A percentile compares a stretch with the other conserved stretches of the same genome.
These are phyloP conservation scores for Puccinia triticina DNA, from an alignment of 1,284 basidiomycete genomes.

Conservation along the genomic window DNA sequence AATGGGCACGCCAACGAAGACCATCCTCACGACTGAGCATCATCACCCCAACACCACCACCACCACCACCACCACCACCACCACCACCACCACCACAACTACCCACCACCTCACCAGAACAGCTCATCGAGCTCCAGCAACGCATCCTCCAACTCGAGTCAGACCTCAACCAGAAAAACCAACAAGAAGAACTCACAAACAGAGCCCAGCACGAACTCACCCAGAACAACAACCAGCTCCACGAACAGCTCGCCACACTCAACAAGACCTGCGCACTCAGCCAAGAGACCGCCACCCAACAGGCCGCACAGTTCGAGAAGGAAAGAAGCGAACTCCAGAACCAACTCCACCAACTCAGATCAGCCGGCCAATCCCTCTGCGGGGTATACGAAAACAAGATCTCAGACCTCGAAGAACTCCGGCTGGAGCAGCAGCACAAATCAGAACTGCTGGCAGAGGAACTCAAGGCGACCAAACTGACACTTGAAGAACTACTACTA, in stretches of 20 bases:
- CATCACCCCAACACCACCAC: background rate
- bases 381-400: slow-evolving; percentile 37
- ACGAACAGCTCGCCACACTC: background rate
- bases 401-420: background rate
- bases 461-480: background rate
- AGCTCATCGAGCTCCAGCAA: background rate
- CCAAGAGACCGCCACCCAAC: background rate
- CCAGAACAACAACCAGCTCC: background rate
- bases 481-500: background rate
- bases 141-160: background rate
- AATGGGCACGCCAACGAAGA: background rate
- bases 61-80: background rate
- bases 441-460: slow-evolving; percentile 5
- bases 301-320: background rate
- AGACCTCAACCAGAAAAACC: background rate
- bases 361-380: slow-evolving; percentile 37
- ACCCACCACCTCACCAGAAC: background rate
- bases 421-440: slow-evolving; percentile 3
- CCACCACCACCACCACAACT: background rate
- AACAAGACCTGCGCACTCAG: background rate
- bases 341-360: slow-evolving; percentile 32
- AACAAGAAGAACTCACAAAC: background rate
- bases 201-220: slow-evolving; percentile 7
- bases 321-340: slow-evolving; percentile 1
- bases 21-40: background rate